Percentiles rank a stretch among this genome's conserved stretches.
Conservation (phyloP, 2,329 filamentous ascomycete genomes). For the Aotearoamyces nothofagi region DNA sequence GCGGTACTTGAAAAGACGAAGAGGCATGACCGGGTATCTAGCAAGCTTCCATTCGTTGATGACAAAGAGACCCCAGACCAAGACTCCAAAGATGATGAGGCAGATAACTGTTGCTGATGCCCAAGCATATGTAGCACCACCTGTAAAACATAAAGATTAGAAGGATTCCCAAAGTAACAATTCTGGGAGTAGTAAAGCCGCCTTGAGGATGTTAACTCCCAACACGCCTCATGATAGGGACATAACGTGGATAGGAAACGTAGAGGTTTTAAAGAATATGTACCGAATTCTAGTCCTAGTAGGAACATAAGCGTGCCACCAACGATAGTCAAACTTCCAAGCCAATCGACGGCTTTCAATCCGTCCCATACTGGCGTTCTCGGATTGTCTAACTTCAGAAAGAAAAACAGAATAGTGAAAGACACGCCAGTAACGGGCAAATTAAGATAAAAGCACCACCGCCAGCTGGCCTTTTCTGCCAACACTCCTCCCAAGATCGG, state of each 20-base stretch:
- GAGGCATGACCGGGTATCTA: slow-evolving; percentile 64
- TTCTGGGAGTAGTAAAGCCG: too few relatives aligned
- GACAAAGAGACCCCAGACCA: slow-evolving; percentile 44
- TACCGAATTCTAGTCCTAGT: slow-evolving; percentile 76
- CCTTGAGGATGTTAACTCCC: too few relatives aligned
- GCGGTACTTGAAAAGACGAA: slow-evolving; percentile 50
- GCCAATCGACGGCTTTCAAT: slow-evolving; percentile 43
- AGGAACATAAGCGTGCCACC: slow-evolving; percentile 76
- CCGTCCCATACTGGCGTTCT: slow-evolving; percentile 45
- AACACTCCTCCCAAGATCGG: slow-evolving; percentile 53
- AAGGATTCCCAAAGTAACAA: too few relatives aligned
- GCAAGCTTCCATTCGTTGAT: slow-evolving; percentile 60
- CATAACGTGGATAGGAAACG: too few relatives aligned
- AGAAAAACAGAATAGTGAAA: slow-evolving; percentile 40
- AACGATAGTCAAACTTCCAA: slow-evolving; percentile 42
- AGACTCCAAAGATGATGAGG: slow-evolving; percentile 43
- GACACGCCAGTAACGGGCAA: slow-evolving; percentile 17
- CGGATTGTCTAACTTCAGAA: slow-evolving; percentile 52
- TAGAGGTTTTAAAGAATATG: too few relatives aligned
- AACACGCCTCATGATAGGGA: too few relatives aligned
- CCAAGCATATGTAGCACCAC: slow-evolving; percentile 54
- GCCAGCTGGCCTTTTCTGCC: slow-evolving; percentile 42
- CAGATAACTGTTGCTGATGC: slow-evolving; percentile 17
- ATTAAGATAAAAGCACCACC: slow-evolving; percentile 33
- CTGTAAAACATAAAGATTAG: too few relatives aligned